A percentile compares a stretch with the other conserved stretches of the same genome.
phyloP scores from a whole-genome alignment of 805 yeast species.

The Candida ulmi region DNA sequence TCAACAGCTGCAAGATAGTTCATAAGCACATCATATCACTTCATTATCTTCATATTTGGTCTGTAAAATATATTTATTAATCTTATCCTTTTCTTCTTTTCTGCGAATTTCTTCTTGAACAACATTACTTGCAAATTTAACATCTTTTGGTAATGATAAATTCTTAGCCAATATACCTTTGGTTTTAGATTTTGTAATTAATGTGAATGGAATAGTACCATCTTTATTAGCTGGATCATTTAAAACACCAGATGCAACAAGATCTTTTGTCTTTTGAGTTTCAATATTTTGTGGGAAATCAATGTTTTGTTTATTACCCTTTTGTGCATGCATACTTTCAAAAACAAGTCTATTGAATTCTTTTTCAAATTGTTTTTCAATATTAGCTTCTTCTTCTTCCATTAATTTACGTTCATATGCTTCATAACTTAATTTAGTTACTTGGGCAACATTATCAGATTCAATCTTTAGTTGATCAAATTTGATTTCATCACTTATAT shows the following conservation, averaged over 20 bases:
- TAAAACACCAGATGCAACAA: background rate
- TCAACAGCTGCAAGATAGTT: background rate
- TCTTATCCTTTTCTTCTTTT: constrained; percentile 47
- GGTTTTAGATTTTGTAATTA: constrained; percentile 47
- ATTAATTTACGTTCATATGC: constrained; percentile 32
- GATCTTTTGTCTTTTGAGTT: constrained; percentile 17
- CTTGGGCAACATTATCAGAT: constrained; percentile 23
- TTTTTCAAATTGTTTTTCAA: constrained; percentile 48
- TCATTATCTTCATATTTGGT: constrained; percentile 27
- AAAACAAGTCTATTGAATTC: constrained; percentile 48
- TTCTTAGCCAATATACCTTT: constrained; percentile 38
- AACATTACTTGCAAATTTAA: constrained; percentile 48
- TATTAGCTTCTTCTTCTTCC: constrained; percentile 37
- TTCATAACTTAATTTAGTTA: constrained; percentile 29
- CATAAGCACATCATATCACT: too few relatives aligned
- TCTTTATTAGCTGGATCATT: too few relatives aligned
- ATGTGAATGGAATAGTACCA: constrained; percentile 38
- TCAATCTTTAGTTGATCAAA: constrained; percentile 6
- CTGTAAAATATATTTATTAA: constrained; percentile 48
- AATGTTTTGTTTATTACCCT: constrained; percentile 3
- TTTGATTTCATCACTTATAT: too few relatives aligned
- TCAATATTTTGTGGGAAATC: constrained; percentile 13
- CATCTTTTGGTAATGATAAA: constrained; percentile 47
- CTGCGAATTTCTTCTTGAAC: constrained; percentile 44
- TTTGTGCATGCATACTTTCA: constrained; percentile 40